These are phyloP conservation scores for Nematocida sp. DNA, from an alignment of 371 early-diverging fungal species.

Conservation along the genomic window DNA sequence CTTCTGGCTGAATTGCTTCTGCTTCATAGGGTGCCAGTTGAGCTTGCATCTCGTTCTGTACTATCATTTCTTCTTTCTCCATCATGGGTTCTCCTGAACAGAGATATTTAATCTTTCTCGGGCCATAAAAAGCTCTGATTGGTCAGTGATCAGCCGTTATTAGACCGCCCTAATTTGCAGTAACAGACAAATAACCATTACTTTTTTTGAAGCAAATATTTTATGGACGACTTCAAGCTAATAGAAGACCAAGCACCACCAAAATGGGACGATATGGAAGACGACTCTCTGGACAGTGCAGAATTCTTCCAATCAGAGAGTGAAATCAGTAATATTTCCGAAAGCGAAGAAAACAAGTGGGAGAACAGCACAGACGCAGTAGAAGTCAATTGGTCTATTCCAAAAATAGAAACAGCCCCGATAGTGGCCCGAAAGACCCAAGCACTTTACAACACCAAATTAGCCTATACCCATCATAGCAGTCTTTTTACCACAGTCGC, in stretches of 20 bases:
- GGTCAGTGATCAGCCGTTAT: too few relatives aligned
- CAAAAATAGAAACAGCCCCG: neutral
- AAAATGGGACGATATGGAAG: neutral
- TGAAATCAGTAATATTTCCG: too few relatives aligned
- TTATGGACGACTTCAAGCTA: neutral
- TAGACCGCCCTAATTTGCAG: too few relatives aligned
- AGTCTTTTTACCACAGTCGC: neutral
- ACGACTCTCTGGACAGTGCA: neutral
- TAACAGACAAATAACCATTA: neutral
- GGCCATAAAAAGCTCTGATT: neutral
- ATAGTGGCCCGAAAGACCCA: neutral
- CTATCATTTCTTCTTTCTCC: neutral
- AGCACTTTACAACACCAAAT: neutral
- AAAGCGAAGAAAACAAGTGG: neutral
- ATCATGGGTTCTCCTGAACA: neutral
- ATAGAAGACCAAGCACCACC: neutral
- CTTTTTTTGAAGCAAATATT: neutral
- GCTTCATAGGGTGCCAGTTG: neutral
- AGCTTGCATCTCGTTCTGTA: neutral
- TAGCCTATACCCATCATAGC: neutral
- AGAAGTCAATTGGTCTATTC: neutral
- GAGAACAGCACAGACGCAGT: neutral
- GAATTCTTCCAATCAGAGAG: conserved; percentile 8
- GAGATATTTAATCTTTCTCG: conserved; percentile 3
- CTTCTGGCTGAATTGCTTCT: neutral